Conservation (phyloP, 768 basidiomycete species). For the Phlebiopsis gigantea region DNA sequence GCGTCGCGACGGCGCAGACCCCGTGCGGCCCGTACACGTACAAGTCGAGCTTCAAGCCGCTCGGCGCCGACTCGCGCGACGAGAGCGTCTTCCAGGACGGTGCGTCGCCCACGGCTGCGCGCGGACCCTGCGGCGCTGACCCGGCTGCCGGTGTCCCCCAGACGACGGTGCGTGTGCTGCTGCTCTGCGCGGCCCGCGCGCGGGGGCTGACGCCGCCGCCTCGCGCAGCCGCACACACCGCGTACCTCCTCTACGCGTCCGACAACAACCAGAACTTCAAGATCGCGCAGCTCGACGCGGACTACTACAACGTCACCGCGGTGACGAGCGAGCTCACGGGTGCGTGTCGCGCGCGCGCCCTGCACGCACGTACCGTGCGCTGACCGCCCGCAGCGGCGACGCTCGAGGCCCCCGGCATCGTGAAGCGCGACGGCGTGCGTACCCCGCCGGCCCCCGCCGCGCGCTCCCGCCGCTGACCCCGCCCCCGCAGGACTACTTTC, state of each 20-base stretch:
- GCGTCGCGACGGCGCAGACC: slow-evolving; percentile 51
- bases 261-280: slow-evolving; percentile 70
- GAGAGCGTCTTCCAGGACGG: slow-evolving; percentile 55
- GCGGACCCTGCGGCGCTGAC: not conserved
- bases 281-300: slow-evolving; percentile 49
- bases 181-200: not conserved
- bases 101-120: slow-evolving; percentile 20
- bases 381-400: slow-evolving; percentile 37
- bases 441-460: not conserved
- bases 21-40: slow-evolving; percentile 61
- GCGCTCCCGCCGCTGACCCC: not conserved
- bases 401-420: slow-evolving; percentile 55
- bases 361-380: not conserved
- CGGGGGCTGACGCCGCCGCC: not conserved
- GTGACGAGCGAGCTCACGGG: slow-evolving; percentile 41
- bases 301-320: slow-evolving; percentile 52
- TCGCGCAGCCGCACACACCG: slow-evolving; percentile 33
- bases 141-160: too few relatives aligned
- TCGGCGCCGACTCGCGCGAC: slow-evolving; percentile 56
- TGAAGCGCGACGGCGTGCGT: slow-evolving; percentile 49
- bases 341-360: slow-evolving; percentile 21
- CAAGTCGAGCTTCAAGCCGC: slow-evolving; percentile 48
- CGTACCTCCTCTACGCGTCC: slow-evolving; percentile 59
- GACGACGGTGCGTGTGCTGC: slow-evolving; percentile 8
- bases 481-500: slow-evolving; percentile 39